Percentiles rank a stretch among this genome's conserved stretches.
Evolutionary conservation across 148 eudicot genomes (phyloP).

Genomic region (Heliamphora exappendiculata): DNA sequence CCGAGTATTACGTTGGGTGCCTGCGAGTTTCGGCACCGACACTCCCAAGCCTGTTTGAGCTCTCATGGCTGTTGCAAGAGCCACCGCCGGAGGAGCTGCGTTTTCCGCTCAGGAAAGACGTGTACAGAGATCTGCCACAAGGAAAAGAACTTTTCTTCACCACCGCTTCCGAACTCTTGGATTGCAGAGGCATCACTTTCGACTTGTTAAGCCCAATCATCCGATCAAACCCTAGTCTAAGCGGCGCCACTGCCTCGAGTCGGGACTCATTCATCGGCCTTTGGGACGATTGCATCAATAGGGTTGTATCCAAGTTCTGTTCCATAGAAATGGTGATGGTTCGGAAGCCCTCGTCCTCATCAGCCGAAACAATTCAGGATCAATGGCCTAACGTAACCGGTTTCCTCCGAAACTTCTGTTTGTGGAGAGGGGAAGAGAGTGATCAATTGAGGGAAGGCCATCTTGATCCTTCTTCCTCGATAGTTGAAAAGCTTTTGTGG

Average conservation of each 20-base stretch:
- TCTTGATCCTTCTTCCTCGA: constrained; percentile 39
- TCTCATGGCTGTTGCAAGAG: constrained; percentile 72
- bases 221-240: constrained; percentile 38
- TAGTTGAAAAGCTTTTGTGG: constrained; percentile 60
- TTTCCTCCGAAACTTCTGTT: constrained; percentile 48
- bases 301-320: constrained; percentile 59
- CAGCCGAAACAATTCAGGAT: constrained; percentile 25
- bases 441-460: constrained; percentile 45
- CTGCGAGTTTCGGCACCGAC: constrained; percentile 41
- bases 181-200: constrained; percentile 47
- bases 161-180: constrained; percentile 40
- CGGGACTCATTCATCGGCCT: constrained; percentile 67
- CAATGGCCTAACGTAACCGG: constrained; percentile 72
- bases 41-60: constrained; percentile 60
- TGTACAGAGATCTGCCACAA: constrained; percentile 64
- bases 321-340: constrained; percentile 41
- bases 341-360: constrained; percentile 33
- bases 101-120: constrained; percentile 52
- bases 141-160: constrained; percentile 67
- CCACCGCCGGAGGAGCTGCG: constrained; percentile 67
- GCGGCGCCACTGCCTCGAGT: constrained; percentile 25
- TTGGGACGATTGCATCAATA: constrained; percentile 84
- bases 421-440: constrained; percentile 82
- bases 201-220: constrained; percentile 57
- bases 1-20: constrained; percentile 59